Evolutionary conservation across 169 alveolate species (phyloP).

Genomic region (Theileria sp.): DNA sequence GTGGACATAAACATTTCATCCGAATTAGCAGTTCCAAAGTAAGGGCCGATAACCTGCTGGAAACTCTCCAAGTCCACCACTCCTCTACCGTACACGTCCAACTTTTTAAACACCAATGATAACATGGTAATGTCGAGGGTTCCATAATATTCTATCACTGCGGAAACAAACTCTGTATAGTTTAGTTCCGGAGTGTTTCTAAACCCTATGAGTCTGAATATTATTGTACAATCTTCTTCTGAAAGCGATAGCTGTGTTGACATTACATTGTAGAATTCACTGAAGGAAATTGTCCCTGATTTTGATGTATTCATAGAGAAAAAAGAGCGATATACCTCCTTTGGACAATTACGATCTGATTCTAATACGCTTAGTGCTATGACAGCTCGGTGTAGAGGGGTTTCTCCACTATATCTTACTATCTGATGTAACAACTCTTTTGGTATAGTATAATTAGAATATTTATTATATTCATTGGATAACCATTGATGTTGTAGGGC

Average conservation of each 20-base stretch:
- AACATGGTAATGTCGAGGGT: constrained; percentile 26
- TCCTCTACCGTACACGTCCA: constrained; percentile 56
- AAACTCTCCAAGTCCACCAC: constrained; percentile 34
- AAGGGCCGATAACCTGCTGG: constrained; percentile 35
- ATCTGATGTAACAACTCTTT: constrained; percentile 42
- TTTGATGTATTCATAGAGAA: constrained; percentile 50
- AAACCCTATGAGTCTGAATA: constrained; percentile 52
- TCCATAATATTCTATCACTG: constrained; percentile 48
- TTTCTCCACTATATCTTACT: constrained; percentile 24
- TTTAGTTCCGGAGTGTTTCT: constrained; percentile 48
- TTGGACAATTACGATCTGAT: constrained; percentile 32
- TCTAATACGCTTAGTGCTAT: constrained; percentile 52
- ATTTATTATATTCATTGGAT: constrained; percentile 19
- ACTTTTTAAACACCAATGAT: constrained; percentile 43
- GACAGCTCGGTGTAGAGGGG: constrained; percentile 56
- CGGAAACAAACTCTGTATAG: constrained; percentile 59
- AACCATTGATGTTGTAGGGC: constrained; percentile 63
- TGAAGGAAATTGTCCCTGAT: constrained; percentile 50
- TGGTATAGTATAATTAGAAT: constrained; percentile 19
- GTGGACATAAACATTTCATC: constrained; percentile 21
- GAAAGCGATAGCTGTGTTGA: constrained; percentile 11
- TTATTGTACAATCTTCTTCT: constrained; percentile 30
- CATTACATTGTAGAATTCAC: constrained; percentile 43
- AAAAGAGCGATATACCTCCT: constrained; percentile 40
- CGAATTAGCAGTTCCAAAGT: constrained; percentile 23